Percentiles rank a stretch among this genome's conserved stretches.
phyloP scores from a whole-genome alignment of 2,329 filamentous ascomycete genomes.

The Scedosporium boydii region DNA sequence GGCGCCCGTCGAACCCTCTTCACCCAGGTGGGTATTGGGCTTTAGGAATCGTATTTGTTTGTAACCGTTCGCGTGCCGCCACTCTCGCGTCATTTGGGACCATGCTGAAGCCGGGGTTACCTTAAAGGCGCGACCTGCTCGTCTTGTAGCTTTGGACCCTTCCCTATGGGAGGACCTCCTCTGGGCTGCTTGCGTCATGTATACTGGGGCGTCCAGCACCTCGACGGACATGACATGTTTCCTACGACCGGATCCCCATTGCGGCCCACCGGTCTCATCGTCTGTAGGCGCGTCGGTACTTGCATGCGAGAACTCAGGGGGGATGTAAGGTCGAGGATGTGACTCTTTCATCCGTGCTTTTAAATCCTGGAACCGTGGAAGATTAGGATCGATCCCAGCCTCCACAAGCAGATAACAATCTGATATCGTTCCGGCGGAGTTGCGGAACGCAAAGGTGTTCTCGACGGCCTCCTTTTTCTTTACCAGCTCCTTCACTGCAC shows the following conservation, averaged over 20 bases:
- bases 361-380: slow-evolving; percentile 28
- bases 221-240: slow-evolving; percentile 33
- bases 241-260: slow-evolving; percentile 18
- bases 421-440: slow-evolving; percentile 28
- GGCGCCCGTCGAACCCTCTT: slow-evolving; percentile 12
- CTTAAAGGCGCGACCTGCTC: background rate
- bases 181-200: slow-evolving; percentile 24
- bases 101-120: background rate
- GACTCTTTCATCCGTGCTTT: slow-evolving; percentile 37
- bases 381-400: slow-evolving; percentile 30
- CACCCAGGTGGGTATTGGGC: slow-evolving; percentile 29
- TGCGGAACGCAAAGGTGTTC: slow-evolving; percentile 34
- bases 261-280: slow-evolving; percentile 4
- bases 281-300: background rate
- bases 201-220: slow-evolving; percentile 40
- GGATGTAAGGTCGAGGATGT: slow-evolving; percentile 31
- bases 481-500: slow-evolving; percentile 28
- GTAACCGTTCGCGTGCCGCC: background rate
- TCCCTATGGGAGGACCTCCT: background rate
- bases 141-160: background rate
- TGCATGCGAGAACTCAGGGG: slow-evolving; percentile 8
- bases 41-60: slow-evolving; percentile 26
- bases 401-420: slow-evolving; percentile 35
- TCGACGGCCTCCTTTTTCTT: slow-evolving; percentile 25
- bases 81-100: background rate